Conservation (phyloP, 2,329 filamentous ascomycete species). For the Xylaria sp. region DNA sequence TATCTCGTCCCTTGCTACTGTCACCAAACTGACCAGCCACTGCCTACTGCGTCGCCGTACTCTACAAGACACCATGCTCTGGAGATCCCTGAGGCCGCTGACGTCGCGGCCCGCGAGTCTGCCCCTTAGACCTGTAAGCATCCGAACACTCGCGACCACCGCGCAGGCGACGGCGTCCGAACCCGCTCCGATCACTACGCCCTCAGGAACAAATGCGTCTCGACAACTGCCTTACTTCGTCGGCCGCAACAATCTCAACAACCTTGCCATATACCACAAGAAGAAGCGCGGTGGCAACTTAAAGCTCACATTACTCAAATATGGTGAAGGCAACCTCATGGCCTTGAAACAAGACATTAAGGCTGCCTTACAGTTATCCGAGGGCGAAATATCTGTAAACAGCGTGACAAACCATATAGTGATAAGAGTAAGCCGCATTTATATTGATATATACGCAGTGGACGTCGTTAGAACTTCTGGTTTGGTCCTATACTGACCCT, state of each 20-base stretch:
- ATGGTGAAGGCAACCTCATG: constrained; percentile 77
- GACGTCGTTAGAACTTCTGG: not conserved
- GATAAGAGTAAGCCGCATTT: constrained; percentile 68
- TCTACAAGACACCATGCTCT: constrained; percentile 38
- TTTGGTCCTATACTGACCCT: constrained; percentile 10
- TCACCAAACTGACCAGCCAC: constrained; percentile 4
- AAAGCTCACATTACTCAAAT: constrained; percentile 79
- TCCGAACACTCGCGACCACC: constrained; percentile 39
- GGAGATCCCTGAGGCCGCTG: constrained; percentile 42
- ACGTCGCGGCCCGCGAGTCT: constrained; percentile 30
- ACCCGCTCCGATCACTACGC: constrained; percentile 22
- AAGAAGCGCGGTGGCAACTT: constrained; percentile 80
- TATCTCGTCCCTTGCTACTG: not conserved
- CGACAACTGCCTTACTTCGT: constrained; percentile 73
- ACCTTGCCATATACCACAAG: constrained; percentile 81
- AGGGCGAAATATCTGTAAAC: constrained; percentile 65
- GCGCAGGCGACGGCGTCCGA: constrained; percentile 13
- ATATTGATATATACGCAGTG: not conserved
- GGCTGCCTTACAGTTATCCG: constrained; percentile 65
- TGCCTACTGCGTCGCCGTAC: not conserved
- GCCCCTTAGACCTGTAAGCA: constrained; percentile 29
- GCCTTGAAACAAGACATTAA: constrained; percentile 73
- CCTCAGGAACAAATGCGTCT: constrained; percentile 41
- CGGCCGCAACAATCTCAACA: constrained; percentile 73
- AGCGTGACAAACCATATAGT: constrained; percentile 77